Evolutionary conservation across 2,329 filamentous ascomycete species (phyloP).

Genomic region (Fusarium anthophilum): DNA sequence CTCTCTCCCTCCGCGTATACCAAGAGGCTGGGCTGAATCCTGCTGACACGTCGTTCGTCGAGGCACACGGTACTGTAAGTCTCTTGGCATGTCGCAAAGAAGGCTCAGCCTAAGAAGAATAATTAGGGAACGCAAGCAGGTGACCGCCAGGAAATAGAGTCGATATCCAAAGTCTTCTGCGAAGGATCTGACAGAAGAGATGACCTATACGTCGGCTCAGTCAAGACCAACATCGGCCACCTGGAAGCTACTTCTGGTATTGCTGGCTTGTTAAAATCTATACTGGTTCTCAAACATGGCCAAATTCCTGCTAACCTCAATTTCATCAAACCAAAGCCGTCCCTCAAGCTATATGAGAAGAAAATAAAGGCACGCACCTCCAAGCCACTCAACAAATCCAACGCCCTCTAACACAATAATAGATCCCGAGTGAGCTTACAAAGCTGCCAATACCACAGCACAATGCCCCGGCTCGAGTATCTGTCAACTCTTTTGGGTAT

Average conservation of each 20-base stretch:
- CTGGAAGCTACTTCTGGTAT: constrained; percentile 1
- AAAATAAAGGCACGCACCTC: background rate
- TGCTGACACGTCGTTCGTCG: background rate
- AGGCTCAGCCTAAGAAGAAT: background rate
- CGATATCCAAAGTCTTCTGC: background rate
- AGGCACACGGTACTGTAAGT: constrained; percentile 2
- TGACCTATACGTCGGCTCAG: constrained; percentile 2
- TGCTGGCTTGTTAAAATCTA: background rate
- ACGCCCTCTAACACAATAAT: background rate
- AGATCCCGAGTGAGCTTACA: background rate
- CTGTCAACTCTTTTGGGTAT: constrained; percentile 6
- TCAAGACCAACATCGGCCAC: constrained; percentile 6
- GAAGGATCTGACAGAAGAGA: background rate
- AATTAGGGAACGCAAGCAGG: constrained; percentile 2
- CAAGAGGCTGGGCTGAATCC: constrained; percentile 2
- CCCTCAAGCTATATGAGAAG: background rate
- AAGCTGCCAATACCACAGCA: background rate
- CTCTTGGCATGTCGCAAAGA: rapidly evolving
- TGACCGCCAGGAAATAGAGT: background rate
- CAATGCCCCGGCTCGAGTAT: background rate
- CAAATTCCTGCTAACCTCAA: constrained; percentile 2
- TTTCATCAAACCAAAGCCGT: constrained; percentile 3
- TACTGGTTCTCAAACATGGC: background rate
- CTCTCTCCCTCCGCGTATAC: background rate
- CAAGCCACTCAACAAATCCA: too few relatives aligned